phyloP scores from a whole-genome alignment of 2,329 filamentous ascomycete genomes.

The Pseudocercospora musae region DNA sequence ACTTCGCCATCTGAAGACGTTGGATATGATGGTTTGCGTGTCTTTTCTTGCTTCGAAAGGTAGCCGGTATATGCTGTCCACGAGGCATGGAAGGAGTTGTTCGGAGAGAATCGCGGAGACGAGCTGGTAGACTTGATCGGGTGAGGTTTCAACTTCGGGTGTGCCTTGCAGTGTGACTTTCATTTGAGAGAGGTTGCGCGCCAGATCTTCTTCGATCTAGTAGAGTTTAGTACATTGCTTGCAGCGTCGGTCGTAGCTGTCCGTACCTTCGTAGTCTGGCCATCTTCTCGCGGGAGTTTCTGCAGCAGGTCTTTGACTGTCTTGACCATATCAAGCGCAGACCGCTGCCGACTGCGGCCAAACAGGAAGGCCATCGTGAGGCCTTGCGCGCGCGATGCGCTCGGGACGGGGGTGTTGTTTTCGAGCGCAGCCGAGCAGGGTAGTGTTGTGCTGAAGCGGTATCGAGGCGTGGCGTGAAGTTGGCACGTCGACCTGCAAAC shows the following conservation, averaged over 20 bases:
- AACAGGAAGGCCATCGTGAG: conserved; percentile 68
- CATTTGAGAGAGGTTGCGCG: conserved; percentile 83
- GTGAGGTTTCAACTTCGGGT: conserved; percentile 80
- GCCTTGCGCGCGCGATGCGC: conserved; percentile 16
- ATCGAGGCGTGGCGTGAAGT: neutral
- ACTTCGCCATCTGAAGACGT: conserved; percentile 85
- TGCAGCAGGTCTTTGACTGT: conserved; percentile 62
- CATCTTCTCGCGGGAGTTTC: conserved; percentile 55
- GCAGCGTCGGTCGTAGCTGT: neutral
- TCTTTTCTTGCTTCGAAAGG: conserved; percentile 97
- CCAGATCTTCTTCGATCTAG: conserved; percentile 79
- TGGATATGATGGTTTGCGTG: conserved; percentile 91
- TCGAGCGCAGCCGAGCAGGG: neutral
- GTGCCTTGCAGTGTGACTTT: conserved; percentile 91
- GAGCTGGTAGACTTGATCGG: conserved; percentile 83
- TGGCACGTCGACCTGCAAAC: neutral
- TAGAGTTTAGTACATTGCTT: conserved; percentile 4
- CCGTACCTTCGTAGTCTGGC: conserved; percentile 43
- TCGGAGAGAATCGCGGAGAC: conserved; percentile 83
- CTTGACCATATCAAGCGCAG: conserved; percentile 59
- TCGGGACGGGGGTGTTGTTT: neutral
- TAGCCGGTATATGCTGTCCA: conserved; percentile 75
- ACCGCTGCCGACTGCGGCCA: conserved; percentile 59
- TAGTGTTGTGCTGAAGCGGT: neutral
- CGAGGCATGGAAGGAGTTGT: conserved; percentile 81